These are phyloP conservation scores for Aschersonia sp. DNA, from an alignment of 2,329 filamentous ascomycete species.

Conservation along the genomic window DNA sequence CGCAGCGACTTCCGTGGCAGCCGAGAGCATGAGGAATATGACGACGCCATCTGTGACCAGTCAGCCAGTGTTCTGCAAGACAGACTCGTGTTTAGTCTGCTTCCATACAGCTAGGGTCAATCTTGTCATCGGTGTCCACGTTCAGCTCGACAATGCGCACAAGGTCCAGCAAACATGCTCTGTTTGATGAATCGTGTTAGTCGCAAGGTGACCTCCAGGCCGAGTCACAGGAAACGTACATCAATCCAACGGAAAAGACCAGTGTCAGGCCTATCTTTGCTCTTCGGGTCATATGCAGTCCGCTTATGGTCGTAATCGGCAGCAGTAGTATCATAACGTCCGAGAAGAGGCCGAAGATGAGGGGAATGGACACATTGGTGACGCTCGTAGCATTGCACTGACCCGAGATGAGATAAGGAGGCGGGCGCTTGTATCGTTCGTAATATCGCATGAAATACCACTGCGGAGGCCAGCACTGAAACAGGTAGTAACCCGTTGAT, in stretches of 20 bases:
- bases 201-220: background rate
- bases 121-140: slow-evolving; percentile 1
- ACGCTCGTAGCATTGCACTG: slow-evolving; percentile 1
- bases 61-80: background rate
- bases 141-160: slow-evolving; percentile 1
- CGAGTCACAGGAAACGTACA: background rate
- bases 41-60: slow-evolving; percentile 1
- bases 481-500: slow-evolving; percentile 1
- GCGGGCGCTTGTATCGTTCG: background rate
- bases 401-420: slow-evolving; percentile 1
- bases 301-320: background rate
- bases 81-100: background rate
- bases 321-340: slow-evolving; percentile 1
- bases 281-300: slow-evolving; percentile 1
- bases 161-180: background rate
- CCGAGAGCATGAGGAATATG: slow-evolving; percentile 2
- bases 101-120: slow-evolving; percentile 2
- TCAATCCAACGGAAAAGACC: slow-evolving; percentile 1
- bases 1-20: slow-evolving; percentile 1
- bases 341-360: slow-evolving; percentile 1
- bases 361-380: slow-evolving; percentile 1
- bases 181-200: background rate
- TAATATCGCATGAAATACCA: slow-evolving; percentile 2
- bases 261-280: background rate
- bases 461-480: slow-evolving; percentile 1